Conservation (phyloP, 2,329 filamentous ascomycete genomes). For the Hypomyces perniciosus region DNA sequence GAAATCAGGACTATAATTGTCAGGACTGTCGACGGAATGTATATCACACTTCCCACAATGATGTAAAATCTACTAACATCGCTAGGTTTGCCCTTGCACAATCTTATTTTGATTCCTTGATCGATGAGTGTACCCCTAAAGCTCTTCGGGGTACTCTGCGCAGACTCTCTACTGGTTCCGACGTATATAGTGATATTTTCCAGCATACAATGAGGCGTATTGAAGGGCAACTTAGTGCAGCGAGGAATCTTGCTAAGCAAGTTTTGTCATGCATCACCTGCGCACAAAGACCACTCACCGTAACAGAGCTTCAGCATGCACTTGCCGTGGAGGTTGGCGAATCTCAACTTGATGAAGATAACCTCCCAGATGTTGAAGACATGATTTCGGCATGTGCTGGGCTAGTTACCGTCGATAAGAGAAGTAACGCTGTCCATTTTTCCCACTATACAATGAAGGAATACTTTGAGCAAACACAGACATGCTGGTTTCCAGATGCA, state of each 20-base stretch:
- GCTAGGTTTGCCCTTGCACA: slow-evolving; percentile 17
- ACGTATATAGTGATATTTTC: slow-evolving; percentile 36
- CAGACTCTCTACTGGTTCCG: slow-evolving; percentile 21
- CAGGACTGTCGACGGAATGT: not conserved
- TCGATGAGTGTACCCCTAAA: too few species aligned
- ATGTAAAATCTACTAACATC: not conserved
- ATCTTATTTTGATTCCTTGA: slow-evolving; percentile 11
- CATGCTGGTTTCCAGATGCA: slow-evolving; percentile 26
- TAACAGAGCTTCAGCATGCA: slow-evolving; percentile 35
- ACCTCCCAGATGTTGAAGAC: slow-evolving; percentile 27
- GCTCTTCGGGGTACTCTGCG: too few species aligned
- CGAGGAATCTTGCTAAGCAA: slow-evolving; percentile 31
- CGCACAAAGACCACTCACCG: slow-evolving; percentile 28
- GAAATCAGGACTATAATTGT: slow-evolving; percentile 6
- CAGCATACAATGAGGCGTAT: slow-evolving; percentile 37
- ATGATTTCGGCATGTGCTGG: slow-evolving; percentile 36
- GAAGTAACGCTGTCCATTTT: slow-evolving; percentile 33
- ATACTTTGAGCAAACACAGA: slow-evolving; percentile 31
- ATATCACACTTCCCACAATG: not conserved
- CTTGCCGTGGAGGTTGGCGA: slow-evolving; percentile 30
- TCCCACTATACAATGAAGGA: slow-evolving; percentile 42
- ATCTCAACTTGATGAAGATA: slow-evolving; percentile 15
- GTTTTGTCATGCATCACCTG: slow-evolving; percentile 36
- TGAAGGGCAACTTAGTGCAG: slow-evolving; percentile 27
- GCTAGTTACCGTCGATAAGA: slow-evolving; percentile 34